phyloP scores from a whole-genome alignment of 1,284 basidiomycete species.

The Rhodotorula sp. region DNA sequence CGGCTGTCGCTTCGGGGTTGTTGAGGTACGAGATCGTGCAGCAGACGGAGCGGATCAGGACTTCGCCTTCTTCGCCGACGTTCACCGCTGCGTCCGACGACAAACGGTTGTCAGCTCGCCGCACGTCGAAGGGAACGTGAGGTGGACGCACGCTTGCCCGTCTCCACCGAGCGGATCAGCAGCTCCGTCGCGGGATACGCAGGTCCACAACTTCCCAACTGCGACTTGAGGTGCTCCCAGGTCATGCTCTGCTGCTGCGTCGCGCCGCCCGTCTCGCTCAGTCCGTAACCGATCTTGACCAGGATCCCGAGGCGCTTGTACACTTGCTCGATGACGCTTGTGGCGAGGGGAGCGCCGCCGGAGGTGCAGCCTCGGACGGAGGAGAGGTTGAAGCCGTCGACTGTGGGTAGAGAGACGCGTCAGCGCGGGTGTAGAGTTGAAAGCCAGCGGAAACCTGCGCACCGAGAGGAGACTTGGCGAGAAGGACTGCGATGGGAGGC shows the following conservation, averaged over 20 bases:
- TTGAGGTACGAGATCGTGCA: slow-evolving; percentile 48
- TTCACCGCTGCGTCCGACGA: slow-evolving; percentile 22
- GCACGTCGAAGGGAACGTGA: background rate
- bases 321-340: slow-evolving; percentile 47
- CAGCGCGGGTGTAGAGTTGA: too few relatives aligned
- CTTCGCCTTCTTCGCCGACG: slow-evolving; percentile 42
- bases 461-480: slow-evolving; percentile 47
- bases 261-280: slow-evolving; percentile 42
- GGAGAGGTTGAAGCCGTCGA: slow-evolving; percentile 46
- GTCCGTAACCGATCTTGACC: slow-evolving; percentile 47
- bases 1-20: slow-evolving; percentile 43
- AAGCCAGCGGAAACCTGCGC: slow-evolving; percentile 8
- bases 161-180: slow-evolving; percentile 38
- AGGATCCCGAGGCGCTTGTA: slow-evolving; percentile 48
- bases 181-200: slow-evolving; percentile 42
- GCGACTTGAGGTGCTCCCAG: slow-evolving; percentile 41
- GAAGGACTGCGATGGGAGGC: slow-evolving; percentile 50
- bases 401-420: background rate
- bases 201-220: slow-evolving; percentile 43
- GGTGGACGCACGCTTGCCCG: slow-evolving; percentile 32
- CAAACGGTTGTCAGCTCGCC: background rate
- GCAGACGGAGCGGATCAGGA: slow-evolving; percentile 41
- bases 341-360: slow-evolving; percentile 50
- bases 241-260: slow-evolving; percentile 34
- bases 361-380: slow-evolving; percentile 47